phyloP scores from a whole-genome alignment of 2,329 filamentous ascomycete genomes.

The Macrophomina tecta region DNA sequence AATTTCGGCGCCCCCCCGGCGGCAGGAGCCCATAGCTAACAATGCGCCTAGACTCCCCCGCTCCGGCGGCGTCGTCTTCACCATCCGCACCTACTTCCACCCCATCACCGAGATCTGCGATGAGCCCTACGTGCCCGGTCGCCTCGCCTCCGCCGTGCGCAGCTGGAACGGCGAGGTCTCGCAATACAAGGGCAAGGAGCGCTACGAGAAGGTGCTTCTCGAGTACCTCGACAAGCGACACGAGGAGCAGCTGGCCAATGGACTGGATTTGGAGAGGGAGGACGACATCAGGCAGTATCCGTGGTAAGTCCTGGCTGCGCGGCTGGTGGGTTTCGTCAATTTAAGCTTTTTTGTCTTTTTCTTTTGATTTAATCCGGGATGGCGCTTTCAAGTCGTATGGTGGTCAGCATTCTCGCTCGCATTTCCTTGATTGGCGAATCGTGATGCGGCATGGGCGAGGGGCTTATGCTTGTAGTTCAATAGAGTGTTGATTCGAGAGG shows the following conservation, averaged over 20 bases:
- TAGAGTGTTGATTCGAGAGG: too few relatives aligned
- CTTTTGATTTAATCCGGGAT: not conserved
- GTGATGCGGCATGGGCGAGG: too few relatives aligned
- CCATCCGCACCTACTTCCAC: constrained; percentile 80
- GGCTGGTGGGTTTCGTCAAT: not conserved
- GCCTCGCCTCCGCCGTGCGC: constrained; percentile 76
- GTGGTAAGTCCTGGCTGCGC: constrained; percentile 44
- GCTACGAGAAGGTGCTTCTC: constrained; percentile 74
- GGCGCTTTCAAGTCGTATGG: too few relatives aligned
- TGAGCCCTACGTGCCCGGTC: constrained; percentile 78
- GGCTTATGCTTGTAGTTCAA: too few relatives aligned
- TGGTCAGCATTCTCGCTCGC: too few relatives aligned
- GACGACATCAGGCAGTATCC: constrained; percentile 69
- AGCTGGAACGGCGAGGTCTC: constrained; percentile 83
- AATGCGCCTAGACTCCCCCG: constrained; percentile 46
- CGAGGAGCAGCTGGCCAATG: constrained; percentile 71
- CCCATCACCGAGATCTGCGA: constrained; percentile 70
- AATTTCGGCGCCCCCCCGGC: too few relatives aligned
- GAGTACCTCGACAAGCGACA: constrained; percentile 79
- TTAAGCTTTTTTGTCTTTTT: not conserved
- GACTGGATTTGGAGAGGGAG: constrained; percentile 67
- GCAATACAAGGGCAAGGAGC: constrained; percentile 77
- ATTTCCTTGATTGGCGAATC: too few relatives aligned
- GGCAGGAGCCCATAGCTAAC: too few relatives aligned
- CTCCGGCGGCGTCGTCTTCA: constrained; percentile 66